Conservation (phyloP, 2,329 filamentous ascomycete species). For the Trichophyton equinum region DNA sequence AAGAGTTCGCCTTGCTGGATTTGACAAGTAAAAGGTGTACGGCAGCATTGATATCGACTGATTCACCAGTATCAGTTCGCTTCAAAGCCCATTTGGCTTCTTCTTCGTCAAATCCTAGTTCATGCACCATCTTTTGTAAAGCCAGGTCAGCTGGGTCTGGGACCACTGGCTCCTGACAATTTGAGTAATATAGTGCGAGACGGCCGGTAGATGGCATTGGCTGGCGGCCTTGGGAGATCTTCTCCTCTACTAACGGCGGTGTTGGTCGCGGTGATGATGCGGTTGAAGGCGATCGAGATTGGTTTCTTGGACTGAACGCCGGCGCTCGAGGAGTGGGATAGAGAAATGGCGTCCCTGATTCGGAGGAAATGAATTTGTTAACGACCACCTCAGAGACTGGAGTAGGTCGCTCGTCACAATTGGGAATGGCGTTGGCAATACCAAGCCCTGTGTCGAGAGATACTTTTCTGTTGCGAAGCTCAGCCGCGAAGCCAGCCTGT, state of each 20-base stretch:
- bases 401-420: conserved; percentile 28
- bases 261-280: conserved; percentile 5
- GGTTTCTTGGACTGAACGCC: conserved; percentile 1
- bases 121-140: conserved; percentile 42
- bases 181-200: conserved; percentile 16
- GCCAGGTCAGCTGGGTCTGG: conserved; percentile 46
- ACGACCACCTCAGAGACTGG: conserved; percentile 29
- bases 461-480: conserved; percentile 21
- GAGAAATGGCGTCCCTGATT: background rate
- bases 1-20: conserved; percentile 8
- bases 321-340: conserved; percentile 1
- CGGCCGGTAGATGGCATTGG: conserved; percentile 13
- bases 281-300: background rate
- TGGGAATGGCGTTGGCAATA: background rate
- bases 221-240: conserved; percentile 13
- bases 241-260: conserved; percentile 13
- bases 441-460: background rate
- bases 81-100: conserved; percentile 46
- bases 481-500: conserved; percentile 23
- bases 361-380: conserved; percentile 17
- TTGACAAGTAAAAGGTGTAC: conserved; percentile 40
- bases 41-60: conserved; percentile 45
- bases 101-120: conserved; percentile 46
- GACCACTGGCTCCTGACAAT: conserved; percentile 21
- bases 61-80: conserved; percentile 48